phyloP scores from a whole-genome alignment of 108 stramenopile genomes.

The Skeletonema tropicum region DNA sequence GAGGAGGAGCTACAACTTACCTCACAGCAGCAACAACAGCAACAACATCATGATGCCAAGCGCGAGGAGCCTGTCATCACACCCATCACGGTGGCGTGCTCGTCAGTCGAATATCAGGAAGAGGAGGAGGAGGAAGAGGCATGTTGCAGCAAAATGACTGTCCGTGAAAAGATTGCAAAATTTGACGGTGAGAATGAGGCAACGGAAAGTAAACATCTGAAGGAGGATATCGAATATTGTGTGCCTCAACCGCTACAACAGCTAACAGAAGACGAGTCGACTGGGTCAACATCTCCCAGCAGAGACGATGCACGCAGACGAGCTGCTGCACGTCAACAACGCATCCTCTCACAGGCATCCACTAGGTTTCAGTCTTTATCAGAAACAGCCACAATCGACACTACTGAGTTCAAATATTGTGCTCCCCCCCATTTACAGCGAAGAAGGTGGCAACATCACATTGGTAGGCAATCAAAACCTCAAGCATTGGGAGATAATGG shows the following conservation, averaged over 20 bases:
- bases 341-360: constrained; percentile 18
- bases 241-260: neutral
- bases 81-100: neutral
- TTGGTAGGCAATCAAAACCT: neutral
- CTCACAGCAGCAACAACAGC: neutral
- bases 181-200: neutral
- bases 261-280: neutral
- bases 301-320: constrained; percentile 1
- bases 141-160: neutral
- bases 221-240: neutral
- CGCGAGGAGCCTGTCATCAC: neutral
- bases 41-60: neutral
- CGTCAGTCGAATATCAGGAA: neutral
- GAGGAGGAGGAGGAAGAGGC: neutral
- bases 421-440: neutral
- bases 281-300: neutral
- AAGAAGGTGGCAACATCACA: neutral
- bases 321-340: constrained; percentile 22
- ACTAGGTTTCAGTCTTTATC: constrained; percentile 16
- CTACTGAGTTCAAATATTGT: neutral
- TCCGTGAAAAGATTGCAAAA: neutral
- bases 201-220: neutral
- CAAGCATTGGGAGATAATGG: neutral
- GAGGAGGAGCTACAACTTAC: neutral
- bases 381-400: constrained; percentile 14